phyloP scores from a whole-genome alignment of 164 flowering plant genomes.

The Buxus sempervirens region DNA sequence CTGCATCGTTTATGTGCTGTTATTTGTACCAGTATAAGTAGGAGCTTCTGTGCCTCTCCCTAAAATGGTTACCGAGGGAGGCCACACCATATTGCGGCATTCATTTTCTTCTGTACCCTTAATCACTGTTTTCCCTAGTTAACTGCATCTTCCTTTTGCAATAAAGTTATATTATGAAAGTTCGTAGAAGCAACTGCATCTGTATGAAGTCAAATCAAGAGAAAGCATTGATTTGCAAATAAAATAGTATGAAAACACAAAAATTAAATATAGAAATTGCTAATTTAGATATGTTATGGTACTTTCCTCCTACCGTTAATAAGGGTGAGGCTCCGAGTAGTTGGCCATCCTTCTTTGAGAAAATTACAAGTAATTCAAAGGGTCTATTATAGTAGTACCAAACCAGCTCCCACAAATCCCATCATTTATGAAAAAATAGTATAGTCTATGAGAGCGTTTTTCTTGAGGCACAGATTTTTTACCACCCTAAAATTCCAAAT shows the following conservation, averaged over 20 bases:
- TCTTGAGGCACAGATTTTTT: no score
- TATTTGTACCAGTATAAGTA: no score
- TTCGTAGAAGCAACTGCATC: not conserved
- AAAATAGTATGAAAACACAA: no score
- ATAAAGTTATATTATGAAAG: not conserved
- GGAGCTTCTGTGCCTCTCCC: not conserved
- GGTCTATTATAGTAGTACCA: not conserved
- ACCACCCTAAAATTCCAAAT: not conserved
- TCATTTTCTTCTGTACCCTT: not conserved
- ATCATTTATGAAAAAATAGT: not conserved
- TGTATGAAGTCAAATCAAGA: not conserved
- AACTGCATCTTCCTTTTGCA: not conserved
- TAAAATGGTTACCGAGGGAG: not conserved
- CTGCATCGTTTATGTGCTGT: no score
- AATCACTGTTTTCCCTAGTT: not conserved
- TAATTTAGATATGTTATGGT: no score
- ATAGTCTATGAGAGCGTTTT: no score
- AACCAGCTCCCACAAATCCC: not conserved
- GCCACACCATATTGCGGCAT: not conserved
- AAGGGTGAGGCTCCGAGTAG: no score
- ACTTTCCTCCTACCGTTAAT: no score
- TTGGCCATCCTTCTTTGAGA: no score
- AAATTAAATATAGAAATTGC: no score
- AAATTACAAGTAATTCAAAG: no score
- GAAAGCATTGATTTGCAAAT: not conserved